phyloP scores from a whole-genome alignment of 495 filamentous ascomycete species.

The Daldinia vernicosa region DNA sequence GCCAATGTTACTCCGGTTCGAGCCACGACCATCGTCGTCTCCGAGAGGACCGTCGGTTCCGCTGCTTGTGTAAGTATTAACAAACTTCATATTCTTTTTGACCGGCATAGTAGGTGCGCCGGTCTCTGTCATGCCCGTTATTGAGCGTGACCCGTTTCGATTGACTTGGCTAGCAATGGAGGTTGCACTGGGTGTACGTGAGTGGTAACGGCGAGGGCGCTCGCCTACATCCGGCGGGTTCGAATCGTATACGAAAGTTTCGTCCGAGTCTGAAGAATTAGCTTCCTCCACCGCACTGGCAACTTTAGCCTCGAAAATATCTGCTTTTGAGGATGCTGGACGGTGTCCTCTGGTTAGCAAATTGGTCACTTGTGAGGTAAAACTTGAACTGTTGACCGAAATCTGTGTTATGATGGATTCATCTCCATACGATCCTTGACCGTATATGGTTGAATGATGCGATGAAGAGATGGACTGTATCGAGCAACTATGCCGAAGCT shows the following conservation, averaged over 20 bases:
- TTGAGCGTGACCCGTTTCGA: slow-evolving; percentile 68
- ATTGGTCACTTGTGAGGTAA: slow-evolving; percentile 52
- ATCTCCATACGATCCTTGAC: slow-evolving; percentile 52
- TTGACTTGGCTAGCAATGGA: slow-evolving; percentile 86
- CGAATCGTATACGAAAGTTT: slow-evolving; percentile 99
- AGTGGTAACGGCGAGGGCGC: slow-evolving; percentile 86
- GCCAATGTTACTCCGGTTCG: slow-evolving; percentile 65
- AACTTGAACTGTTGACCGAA: slow-evolving; percentile 37
- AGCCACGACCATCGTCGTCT: slow-evolving; percentile 71
- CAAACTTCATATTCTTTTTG: slow-evolving; percentile 98
- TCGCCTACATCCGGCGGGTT: slow-evolving; percentile 87
- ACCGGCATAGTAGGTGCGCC: slow-evolving; percentile 72
- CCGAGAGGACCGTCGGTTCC: slow-evolving; percentile 67
- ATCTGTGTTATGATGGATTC: slow-evolving; percentile 34
- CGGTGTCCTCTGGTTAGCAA: slow-evolving; percentile 61
- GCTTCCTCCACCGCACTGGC: slow-evolving; percentile 92
- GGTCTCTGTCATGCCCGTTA: slow-evolving; percentile 69
- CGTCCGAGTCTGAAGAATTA: slow-evolving; percentile 95
- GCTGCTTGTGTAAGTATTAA: slow-evolving; percentile 76
- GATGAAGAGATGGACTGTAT: slow-evolving; percentile 47
- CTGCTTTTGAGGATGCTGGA: slow-evolving; percentile 90
- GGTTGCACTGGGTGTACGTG: slow-evolving; percentile 92
- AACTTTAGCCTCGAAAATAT: slow-evolving; percentile 96
- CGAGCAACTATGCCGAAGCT: slow-evolving; percentile 50
- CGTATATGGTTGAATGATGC: slow-evolving; percentile 46